Base-by-base conservation (phyloP, 345 rosid genomes). In the Ailanthus altissimus region DNA sequence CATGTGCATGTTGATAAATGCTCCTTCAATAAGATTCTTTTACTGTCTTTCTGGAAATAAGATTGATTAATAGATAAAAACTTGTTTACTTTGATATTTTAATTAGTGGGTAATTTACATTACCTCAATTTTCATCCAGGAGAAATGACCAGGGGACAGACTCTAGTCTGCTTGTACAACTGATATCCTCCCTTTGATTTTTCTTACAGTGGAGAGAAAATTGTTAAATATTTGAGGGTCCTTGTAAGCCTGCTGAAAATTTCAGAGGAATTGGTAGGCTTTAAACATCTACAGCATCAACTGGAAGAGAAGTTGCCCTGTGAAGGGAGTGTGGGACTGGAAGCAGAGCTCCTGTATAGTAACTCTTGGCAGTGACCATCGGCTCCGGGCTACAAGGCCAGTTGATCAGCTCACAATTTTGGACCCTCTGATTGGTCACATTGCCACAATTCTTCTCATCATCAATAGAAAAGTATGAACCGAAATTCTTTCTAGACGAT, bases 231-330 rank as follows among this genome's bases (percentile, higher is more conserved):
- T 6, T 11, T 20, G 10, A 49, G 36, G 43, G 40, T 36, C 51
- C 9, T n/a, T 28, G 61, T 65, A 61, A 59, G 56, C 56, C 28
- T 43, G 68, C 50, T 43, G 74, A 74, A 59, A 45, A 40, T 32
- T 49, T 65, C 63, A 10, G 56, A 56, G 67, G 38, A 64, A n/a
- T 65, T 15, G 21, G 77, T 45, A 51, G 42, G 64, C 15, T 46
- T 83, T 79, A 94, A 28, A 93, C 84, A 80, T 93, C 94, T 57
- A 90, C 86, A 6, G 97, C 91, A 77, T 93, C 98, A 4, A 93
- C 97, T 0, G 98, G 97, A 67, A 96, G 98, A 38, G 99, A 93
- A 62, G 93, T 87, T 20, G 98, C 89, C 70, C 97, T 79, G 56
- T 86, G 86, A 66, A 95, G 92, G 40, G 89, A 84, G 36, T 84